Percentiles rank a stretch among this genome's conserved stretches.
These are phyloP conservation scores for Fagus crenata DNA, from an alignment of 306 rosid species.

Conservation along the genomic window DNA sequence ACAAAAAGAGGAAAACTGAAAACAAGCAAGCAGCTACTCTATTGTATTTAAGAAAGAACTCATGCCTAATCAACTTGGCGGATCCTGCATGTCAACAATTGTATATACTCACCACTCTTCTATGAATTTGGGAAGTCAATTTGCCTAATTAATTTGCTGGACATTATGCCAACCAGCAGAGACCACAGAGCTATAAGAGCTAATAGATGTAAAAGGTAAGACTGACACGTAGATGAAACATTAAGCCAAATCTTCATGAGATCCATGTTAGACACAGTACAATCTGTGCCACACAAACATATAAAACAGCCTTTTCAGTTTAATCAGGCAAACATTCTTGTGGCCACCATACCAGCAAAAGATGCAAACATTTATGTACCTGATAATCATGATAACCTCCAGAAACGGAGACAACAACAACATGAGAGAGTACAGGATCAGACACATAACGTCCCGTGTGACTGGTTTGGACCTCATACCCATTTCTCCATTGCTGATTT, in stretches of 20 bases:
- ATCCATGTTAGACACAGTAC: slow-evolving; percentile 1
- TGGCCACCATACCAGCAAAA: slow-evolving; percentile 8
- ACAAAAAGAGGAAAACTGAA: background rate
- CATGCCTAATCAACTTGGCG: background rate
- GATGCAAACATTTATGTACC: slow-evolving; percentile 43
- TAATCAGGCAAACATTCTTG: slow-evolving; percentile 21
- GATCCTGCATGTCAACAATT: background rate
- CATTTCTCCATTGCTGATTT: slow-evolving; percentile 85
- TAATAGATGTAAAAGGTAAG: background rate
- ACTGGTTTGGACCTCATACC: slow-evolving; percentile 66
- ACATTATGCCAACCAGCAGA: background rate
- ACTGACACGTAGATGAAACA: slow-evolving; percentile 20
- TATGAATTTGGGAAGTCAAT: background rate
- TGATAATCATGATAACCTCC: slow-evolving; percentile 93
- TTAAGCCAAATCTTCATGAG: slow-evolving; percentile 23
- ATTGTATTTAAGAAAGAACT: background rate
- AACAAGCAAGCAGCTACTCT: background rate
- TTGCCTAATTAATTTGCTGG: background rate
- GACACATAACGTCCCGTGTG: slow-evolving; percentile 62
- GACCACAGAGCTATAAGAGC: background rate
- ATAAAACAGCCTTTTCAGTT: slow-evolving; percentile 24
- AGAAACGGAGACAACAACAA: slow-evolving; percentile 83
- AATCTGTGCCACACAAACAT: slow-evolving; percentile 20
- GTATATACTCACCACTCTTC: background rate
- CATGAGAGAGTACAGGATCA: slow-evolving; percentile 70